phyloP scores from a whole-genome alignment of 2,329 filamentous ascomycete genomes.

The Fusarium chlamydosporum region DNA sequence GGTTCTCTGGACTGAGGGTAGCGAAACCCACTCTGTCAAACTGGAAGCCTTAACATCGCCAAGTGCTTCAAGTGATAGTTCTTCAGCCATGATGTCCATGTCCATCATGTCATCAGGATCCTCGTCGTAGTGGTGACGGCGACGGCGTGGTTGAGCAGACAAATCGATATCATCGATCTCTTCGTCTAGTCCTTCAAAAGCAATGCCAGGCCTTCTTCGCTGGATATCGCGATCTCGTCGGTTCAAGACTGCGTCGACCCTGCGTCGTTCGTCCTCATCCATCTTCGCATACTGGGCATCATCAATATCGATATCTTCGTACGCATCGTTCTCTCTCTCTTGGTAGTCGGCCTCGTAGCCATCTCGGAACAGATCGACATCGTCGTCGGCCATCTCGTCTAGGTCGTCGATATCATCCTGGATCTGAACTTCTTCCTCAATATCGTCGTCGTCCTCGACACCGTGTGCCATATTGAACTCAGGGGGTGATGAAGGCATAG shows the following conservation, averaged over 20 bases:
- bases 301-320: constrained; percentile 80
- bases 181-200: constrained; percentile 81
- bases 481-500: constrained; percentile 76
- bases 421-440: constrained; percentile 78
- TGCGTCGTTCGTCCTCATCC: constrained; percentile 74
- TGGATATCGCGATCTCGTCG: constrained; percentile 71
- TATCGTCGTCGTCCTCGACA: constrained; percentile 78
- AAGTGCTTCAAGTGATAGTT: constrained; percentile 90
- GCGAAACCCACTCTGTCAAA: constrained; percentile 94
- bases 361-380: constrained; percentile 82
- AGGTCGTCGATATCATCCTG: constrained; percentile 82
- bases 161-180: constrained; percentile 89
- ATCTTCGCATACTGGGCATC: constrained; percentile 83
- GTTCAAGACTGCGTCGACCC: constrained; percentile 80
- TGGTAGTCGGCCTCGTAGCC: constrained; percentile 80
- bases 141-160: constrained; percentile 85
- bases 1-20: constrained; percentile 89
- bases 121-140: constrained; percentile 93
- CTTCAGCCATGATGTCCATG: constrained; percentile 94
- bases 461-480: constrained; percentile 74
- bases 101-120: constrained; percentile 93
- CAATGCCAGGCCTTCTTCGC: constrained; percentile 59
- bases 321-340: constrained; percentile 75
- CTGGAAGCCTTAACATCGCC: constrained; percentile 94
- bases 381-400: constrained; percentile 85